These are phyloP conservation scores for Apiotrichum domesticum DNA, from an alignment of 1,284 basidiomycete species.

Conservation along the genomic window DNA sequence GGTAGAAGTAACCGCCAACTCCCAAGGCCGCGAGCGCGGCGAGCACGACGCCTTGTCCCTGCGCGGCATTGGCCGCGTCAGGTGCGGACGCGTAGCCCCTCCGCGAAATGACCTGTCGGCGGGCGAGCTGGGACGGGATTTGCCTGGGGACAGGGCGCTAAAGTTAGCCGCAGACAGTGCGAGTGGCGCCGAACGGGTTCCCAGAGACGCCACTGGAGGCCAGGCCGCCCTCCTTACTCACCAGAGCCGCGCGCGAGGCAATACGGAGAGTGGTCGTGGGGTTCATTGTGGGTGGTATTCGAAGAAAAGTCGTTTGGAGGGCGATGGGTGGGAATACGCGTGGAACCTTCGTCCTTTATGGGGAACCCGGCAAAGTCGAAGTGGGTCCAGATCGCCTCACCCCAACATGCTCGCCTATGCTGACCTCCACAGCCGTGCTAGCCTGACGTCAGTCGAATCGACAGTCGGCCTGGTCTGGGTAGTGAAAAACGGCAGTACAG, in stretches of 20 bases:
- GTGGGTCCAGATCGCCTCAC: no score
- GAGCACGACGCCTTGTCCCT: slow-evolving; percentile 22
- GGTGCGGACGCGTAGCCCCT: background rate
- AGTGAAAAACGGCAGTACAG: no score
- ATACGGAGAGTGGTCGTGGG: background rate
- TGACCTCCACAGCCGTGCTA: no score
- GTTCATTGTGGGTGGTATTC: background rate
- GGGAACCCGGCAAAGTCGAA: no score
- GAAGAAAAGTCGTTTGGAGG: background rate
- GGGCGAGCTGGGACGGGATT: background rate
- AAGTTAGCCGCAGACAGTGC: no score
- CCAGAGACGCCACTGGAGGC: background rate
- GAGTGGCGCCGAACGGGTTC: background rate
- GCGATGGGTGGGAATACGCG: no score
- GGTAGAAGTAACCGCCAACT: slow-evolving; percentile 34
- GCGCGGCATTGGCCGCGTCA: background rate
- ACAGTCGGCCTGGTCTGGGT: no score
- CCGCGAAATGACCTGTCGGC: background rate
- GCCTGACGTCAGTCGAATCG: no score
- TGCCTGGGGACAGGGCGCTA: background rate
- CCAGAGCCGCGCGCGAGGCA: background rate
- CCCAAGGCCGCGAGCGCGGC: slow-evolving; percentile 33
- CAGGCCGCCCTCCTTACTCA: background rate
- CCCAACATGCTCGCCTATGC: no score
- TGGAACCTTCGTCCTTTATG: no score